These are phyloP conservation scores for rapeseed (Brassica napus) DNA, from an alignment of 345 rosid genomes.

Conservation along the genomic window Da-Ae NC_063445.1:43026501-43027000, in stretches of 20 bases:
- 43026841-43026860: too few relatives aligned
- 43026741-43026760: background rate
- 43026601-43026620: background rate
- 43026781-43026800: too few relatives aligned
- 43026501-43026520: slow-evolving; percentile 26
- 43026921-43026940: too few relatives aligned
- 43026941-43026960: too few relatives aligned
- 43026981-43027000: too few relatives aligned
- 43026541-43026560: background rate
- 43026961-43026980: too few relatives aligned
- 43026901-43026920: too few relatives aligned
- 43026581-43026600: background rate
- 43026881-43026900: too few relatives aligned
- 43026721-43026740: background rate
- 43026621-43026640: slow-evolving; percentile 39
- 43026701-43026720: background rate
- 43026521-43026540: slow-evolving; percentile 28
- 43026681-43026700: slow-evolving; percentile 23
- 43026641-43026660: slow-evolving; percentile 10
- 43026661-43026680: slow-evolving; percentile 34
- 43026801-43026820: too few relatives aligned
- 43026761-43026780: slow-evolving; percentile 14
- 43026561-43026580: background rate
- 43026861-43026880: too few relatives aligned
- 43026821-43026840: too few relatives aligned